Evolutionary conservation across 164 flowering plant species (phyloP), one percentile per base, ranked within the genome.

Genomic region (Aristolochia contorta): DNA sequence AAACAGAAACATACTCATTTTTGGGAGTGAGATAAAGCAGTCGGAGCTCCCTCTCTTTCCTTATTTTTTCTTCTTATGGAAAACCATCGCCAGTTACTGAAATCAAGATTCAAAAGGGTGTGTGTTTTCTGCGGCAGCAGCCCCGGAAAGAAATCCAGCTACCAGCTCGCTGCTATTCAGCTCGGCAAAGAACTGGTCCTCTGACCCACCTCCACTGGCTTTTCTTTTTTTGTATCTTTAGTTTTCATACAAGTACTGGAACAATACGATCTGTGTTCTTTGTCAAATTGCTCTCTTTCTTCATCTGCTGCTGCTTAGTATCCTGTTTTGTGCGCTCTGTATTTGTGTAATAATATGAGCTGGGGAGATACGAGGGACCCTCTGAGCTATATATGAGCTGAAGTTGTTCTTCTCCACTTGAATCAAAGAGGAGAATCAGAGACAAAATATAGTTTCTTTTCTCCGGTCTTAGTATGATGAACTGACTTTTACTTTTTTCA

Each of bases 41-140:
- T 7, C 18, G 37, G 27, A 27, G 18, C 33, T 32, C 7, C 6
- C 20, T 48, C 20, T 48, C 51, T 48, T n/a, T 1, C 3, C n/a
- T n/a, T n/a, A n/a, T n/a, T n/a, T n/a, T 27, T 27, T 2, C 37
- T 9, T 6, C 14, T 56, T 56, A 74, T 75, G 84, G 84, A 78
- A 60, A 68, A 18, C 52, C 74, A 60, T 15, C 67, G 52, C 43
- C 67, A 65, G 51, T 37, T 64, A 22, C 47, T 56, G 69, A 71
- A 65, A 63, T 86, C 90, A 21, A 86, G 83, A 65, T 89, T 86
- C 80, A 71, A 74, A 48, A 80, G 92, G 60, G 73, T 84, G 14
- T 85, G 91, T 53, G 95, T 85, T 7, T 87, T 85, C 76, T 85
- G 95, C 30, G 96, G 96, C 0, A 86, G 96, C 75, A 86, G 92